Evolutionary conservation across 352 stramenopile species (phyloP), one percentile per base, ranked within the genome.

Genomic region (Phytophthora multivora): DNA sequence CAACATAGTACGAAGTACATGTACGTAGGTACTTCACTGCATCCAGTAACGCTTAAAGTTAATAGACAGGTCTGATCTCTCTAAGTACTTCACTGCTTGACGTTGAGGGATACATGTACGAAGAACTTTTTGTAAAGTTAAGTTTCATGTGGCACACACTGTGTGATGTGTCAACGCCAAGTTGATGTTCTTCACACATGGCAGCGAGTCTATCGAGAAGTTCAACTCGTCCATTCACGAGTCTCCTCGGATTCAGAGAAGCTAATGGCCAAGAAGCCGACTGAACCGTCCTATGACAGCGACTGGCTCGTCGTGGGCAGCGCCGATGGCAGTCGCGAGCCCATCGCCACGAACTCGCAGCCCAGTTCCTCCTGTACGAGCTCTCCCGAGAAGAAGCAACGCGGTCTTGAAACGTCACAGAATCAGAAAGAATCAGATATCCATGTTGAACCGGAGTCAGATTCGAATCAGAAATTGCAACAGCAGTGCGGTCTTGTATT

Each of bases 291-390:
- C 25, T 67, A n/a, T 45, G 58, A 68, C 13, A 52, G 48, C 23
- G 64, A 72, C 40, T 72, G 64, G 58, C 52, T 72, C 16, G 64
- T 72, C 12, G 59, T 72, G 4, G 16, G 36, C n/a, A 50, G 51
- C 18, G 57, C 59, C 21, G 51, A 51, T n/a, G 6, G 23, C 11
- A 59, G 57, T 35, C 39, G 12, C 39, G 30, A 33, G 11, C 35
- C 31, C 19, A 11, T 19, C 13, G 12, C 38, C 30, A 25, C 8
- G 6, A 8, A n/a, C 4, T n/a, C 15, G 4, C 54, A 56, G 30
- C 30, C 31, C 19, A 31, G 36, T 23, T 8, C 10, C 18, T 21
- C 26, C 18, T 12, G 28, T 18, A 43, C 25, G 28, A 33, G 8
- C 28, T 33, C 28, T 10, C 5, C 12, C 7, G 19, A 28, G n/a